These are phyloP conservation scores for Entamoeba invadens DNA, from an alignment of 208 protist genomes.

Conservation along the genomic window DNA sequence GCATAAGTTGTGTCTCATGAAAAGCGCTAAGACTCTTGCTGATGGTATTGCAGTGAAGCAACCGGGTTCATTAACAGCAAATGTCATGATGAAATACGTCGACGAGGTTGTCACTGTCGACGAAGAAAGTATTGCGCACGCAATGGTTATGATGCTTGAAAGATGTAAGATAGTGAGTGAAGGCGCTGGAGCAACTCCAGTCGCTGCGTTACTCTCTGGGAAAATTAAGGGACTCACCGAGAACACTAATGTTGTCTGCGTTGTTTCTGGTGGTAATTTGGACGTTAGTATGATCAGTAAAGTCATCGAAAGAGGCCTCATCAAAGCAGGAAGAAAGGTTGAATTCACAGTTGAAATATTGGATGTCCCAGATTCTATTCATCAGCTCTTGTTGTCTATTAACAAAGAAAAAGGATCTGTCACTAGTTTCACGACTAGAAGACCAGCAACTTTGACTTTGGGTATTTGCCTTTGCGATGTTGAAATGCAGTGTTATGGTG, in stretches of 20 bases:
- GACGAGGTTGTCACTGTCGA: conserved; percentile 6
- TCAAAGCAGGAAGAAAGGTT: background rate
- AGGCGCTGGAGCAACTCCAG: background rate
- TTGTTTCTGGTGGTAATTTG: background rate
- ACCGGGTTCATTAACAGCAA: background rate
- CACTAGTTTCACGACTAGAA: background rate
- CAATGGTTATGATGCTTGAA: background rate
- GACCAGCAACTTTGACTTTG: background rate
- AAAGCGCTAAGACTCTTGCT: background rate
- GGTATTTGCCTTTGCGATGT: background rate
- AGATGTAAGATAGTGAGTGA: conserved; percentile 8
- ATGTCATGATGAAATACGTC: background rate
- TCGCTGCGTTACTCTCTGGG: conserved; percentile 6
- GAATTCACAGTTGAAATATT: background rate
- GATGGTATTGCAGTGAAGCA: conserved; percentile 15
- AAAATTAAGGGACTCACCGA: background rate
- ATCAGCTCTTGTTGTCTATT: background rate
- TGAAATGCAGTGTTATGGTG: background rate
- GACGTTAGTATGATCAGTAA: background rate
- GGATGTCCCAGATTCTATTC: background rate
- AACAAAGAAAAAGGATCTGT: background rate
- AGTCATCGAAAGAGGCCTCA: background rate
- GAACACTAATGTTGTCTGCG: background rate
- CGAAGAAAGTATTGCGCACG: conserved; percentile 6
- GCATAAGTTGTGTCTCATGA: background rate